These are phyloP conservation scores for Xylaria hypoxylon DNA, from an alignment of 2,329 filamentous ascomycete species.

Conservation along the genomic window DNA sequence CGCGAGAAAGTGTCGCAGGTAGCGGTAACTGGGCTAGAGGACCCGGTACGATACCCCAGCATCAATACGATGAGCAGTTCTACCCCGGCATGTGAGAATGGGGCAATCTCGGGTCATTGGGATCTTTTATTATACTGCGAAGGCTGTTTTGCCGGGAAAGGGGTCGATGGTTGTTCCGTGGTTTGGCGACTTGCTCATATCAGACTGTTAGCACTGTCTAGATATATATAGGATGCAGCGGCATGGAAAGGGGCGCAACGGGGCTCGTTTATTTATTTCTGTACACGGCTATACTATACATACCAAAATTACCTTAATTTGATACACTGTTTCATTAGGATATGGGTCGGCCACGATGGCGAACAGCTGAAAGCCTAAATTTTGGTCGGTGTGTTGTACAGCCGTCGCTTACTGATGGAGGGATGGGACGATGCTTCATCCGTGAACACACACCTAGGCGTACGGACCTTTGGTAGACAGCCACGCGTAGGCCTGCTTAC, in stretches of 20 bases:
- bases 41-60: conserved; percentile 49
- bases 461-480: background rate
- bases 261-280: conserved; percentile 29
- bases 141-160: conserved; percentile 5
- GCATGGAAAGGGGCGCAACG: conserved; percentile 33
- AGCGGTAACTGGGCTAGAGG: conserved; percentile 59
- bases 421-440: background rate
- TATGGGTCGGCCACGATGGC: background rate
- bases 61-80: conserved; percentile 66
- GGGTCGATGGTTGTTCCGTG: conserved; percentile 9
- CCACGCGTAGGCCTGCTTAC: background rate
- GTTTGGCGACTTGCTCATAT: conserved; percentile 10
- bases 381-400: background rate
- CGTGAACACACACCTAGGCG: background rate
- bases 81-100: conserved; percentile 63
- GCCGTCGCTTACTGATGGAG: background rate
- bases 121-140: conserved; percentile 3
- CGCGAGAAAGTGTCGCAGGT: conserved; percentile 63
- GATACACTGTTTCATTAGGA: conserved; percentile 11
- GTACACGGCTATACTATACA: conserved; percentile 36
- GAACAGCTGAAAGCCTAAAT: no score
- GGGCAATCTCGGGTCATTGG: conserved; percentile 14
- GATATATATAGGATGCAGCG: conserved; percentile 33
- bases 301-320: conserved; percentile 35
- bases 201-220: conserved; percentile 24